These are phyloP conservation scores for Saccharomycopsis olivae DNA, from an alignment of 805 yeast genomes.

Conservation along the genomic window DNA sequence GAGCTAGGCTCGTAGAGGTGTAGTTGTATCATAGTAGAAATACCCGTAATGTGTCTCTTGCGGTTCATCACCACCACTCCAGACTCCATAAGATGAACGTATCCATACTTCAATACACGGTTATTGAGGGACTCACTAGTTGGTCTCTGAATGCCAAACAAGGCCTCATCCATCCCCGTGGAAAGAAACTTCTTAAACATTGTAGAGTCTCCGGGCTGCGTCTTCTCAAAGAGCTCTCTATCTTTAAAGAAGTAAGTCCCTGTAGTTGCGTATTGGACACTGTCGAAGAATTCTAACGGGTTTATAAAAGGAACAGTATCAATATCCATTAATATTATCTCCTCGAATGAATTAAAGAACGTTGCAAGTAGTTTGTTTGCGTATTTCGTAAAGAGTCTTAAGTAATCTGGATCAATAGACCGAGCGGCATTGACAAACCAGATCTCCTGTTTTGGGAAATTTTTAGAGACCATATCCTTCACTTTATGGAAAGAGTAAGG, in stretches of 20 bases:
- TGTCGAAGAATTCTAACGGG: slow-evolving; percentile 26
- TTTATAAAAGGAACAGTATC: slow-evolving; percentile 38
- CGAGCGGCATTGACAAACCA: slow-evolving; percentile 30
- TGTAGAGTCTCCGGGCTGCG: slow-evolving; percentile 24
- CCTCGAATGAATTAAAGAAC: slow-evolving; percentile 38
- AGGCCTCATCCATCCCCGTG: slow-evolving; percentile 26
- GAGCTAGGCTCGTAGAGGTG: slow-evolving; percentile 31
- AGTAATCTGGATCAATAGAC: slow-evolving; percentile 18
- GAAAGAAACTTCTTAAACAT: slow-evolving; percentile 38
- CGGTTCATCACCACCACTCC: slow-evolving; percentile 37
- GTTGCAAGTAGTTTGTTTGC: slow-evolving; percentile 38
- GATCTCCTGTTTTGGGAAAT: slow-evolving; percentile 26
- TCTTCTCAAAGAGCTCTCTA: slow-evolving; percentile 30
- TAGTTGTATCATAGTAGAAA: slow-evolving; percentile 32
- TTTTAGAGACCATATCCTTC: neutral
- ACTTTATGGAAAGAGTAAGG: neutral
- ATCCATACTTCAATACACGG: slow-evolving; percentile 29
- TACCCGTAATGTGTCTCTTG: slow-evolving; percentile 36
- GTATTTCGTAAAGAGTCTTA: slow-evolving; percentile 26
- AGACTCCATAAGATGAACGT: slow-evolving; percentile 33
- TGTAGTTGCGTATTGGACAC: slow-evolving; percentile 24
- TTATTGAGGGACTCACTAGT: slow-evolving; percentile 27
- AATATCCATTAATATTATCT: slow-evolving; percentile 40
- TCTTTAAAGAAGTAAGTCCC: slow-evolving; percentile 37
- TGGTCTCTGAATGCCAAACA: slow-evolving; percentile 27